Base-by-base conservation (phyloP, 2,329 filamentous ascomycete genomes). In the Hymenoscyphus albidus region DNA sequence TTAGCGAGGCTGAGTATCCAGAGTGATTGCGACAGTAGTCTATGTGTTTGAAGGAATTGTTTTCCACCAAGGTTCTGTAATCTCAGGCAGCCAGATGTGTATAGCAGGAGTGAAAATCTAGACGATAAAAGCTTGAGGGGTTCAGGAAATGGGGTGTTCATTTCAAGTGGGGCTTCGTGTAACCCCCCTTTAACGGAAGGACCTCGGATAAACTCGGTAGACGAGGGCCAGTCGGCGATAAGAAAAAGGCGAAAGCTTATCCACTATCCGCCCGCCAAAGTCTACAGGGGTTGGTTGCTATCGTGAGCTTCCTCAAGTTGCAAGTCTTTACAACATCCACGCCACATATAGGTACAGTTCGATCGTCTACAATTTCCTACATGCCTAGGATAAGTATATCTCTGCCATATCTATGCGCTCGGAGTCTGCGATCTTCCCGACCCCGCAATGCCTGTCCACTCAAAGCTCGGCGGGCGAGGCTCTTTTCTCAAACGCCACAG, bases 301-400 rank as follows among this genome's bases (percentile, higher is more conserved):
- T 13, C 12, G 40, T 42, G 16, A 7, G 6, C 18, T 51, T 22
- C 22, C 44, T 9, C n/a, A 22, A 12, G 9, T 18, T 22, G 14
- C 5, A 35, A 44, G 16, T 27, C 27, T 9, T 44, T 5, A 44
- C n/a, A 5, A 18, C 44, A 12, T 9, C 44, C 14, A 22, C 44
- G 4, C 44, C 18, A 22, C n/a, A 16, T 5, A 22, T 18, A 51
- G 1, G 18, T 18, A 57, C 54, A 56, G 35, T 57, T 13, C 54
- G n/a, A 57, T 38, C 31, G 14, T 12, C 5, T 57, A 38, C 54
- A 38, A 57, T 35, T 35, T 35, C 22, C 70, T 74, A 72, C 68
- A 75, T 75, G 74, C 73, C 68, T 63, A 62, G 67, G 69, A 64
- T 64, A 70, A 67, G 58, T 60, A 56, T n/a, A 38, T 60, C 60